phyloP scores from a whole-genome alignment of 1,284 basidiomycete genomes.

The Vanrija humicola region DNA sequence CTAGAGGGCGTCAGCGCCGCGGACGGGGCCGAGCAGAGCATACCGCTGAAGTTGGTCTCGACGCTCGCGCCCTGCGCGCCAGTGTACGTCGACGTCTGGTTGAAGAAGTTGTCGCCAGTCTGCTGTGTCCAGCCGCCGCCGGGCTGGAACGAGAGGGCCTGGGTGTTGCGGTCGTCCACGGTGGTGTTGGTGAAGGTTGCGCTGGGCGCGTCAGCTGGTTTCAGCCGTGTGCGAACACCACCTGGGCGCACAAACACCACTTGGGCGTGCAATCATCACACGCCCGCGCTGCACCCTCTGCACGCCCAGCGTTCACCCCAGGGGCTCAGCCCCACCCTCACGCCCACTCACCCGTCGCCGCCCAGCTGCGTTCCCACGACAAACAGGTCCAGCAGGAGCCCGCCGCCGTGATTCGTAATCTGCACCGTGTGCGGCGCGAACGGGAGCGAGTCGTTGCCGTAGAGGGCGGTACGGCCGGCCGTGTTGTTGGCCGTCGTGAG shows the following conservation, averaged over 20 bases:
- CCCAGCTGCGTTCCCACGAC: slow-evolving; percentile 31
- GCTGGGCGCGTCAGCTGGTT: slow-evolving; percentile 16
- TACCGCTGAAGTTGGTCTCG: slow-evolving; percentile 38
- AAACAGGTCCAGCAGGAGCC: slow-evolving; percentile 39
- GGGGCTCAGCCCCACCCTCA: not conserved
- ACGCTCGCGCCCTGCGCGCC: slow-evolving; percentile 31
- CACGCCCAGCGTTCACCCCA: too few relatives aligned
- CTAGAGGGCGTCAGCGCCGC: slow-evolving; percentile 12
- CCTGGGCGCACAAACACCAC: too few relatives aligned
- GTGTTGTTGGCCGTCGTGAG: slow-evolving; percentile 16
- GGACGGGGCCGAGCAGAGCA: not conserved
- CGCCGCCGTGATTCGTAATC: slow-evolving; percentile 32
- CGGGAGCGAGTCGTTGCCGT: slow-evolving; percentile 17
- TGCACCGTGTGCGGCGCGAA: slow-evolving; percentile 26
- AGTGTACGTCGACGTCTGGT: slow-evolving; percentile 40
- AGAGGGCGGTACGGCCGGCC: slow-evolving; percentile 29
- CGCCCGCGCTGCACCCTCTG: not conserved
- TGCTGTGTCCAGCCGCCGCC: slow-evolving; percentile 45
- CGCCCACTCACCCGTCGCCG: slow-evolving; percentile 31
- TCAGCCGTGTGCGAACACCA: too few relatives aligned
- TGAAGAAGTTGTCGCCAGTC: slow-evolving; percentile 35
- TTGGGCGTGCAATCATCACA: not conserved
- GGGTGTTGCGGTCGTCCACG: slow-evolving; percentile 33
- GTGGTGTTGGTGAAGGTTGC: slow-evolving; percentile 41
- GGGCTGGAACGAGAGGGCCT: slow-evolving; percentile 27